phyloP scores from a whole-genome alignment of 2,329 filamentous ascomycete species.

The Arachnomyces sp. region DNA sequence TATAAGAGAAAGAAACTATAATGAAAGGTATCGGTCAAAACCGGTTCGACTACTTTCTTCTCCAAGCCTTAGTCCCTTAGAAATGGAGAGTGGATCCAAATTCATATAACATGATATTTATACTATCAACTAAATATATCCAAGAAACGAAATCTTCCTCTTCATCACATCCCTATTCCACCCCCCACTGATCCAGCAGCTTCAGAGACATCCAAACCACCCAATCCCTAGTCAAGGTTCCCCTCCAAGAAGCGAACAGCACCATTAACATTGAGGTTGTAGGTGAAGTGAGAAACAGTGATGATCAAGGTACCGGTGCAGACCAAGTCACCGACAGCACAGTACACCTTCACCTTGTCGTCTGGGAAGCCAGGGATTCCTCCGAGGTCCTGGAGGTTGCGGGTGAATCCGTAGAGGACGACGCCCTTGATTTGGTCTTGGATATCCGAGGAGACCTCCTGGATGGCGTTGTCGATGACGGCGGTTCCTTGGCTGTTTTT shows the following conservation, averaged over 20 bases:
- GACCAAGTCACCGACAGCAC: slow-evolving; percentile 41
- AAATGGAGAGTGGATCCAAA: no score
- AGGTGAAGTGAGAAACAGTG: slow-evolving; percentile 31
- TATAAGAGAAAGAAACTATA: no score
- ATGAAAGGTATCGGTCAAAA: no score
- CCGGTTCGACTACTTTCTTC: no score
- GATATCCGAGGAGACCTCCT: slow-evolving; percentile 17
- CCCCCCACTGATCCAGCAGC: no score
- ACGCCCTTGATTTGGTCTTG: slow-evolving; percentile 29
- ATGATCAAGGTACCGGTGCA: slow-evolving; percentile 39
- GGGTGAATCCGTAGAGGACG: slow-evolving; percentile 37
- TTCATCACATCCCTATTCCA: no score
- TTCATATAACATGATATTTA: no score
- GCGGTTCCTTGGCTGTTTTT: slow-evolving; percentile 30
- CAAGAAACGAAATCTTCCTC: no score
- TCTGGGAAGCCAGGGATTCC: slow-evolving; percentile 34
- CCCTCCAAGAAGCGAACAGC: slow-evolving; percentile 13
- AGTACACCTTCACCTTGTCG: slow-evolving; percentile 40
- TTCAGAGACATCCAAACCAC: no score
- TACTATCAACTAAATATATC: neutral
- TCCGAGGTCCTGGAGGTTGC: slow-evolving; percentile 30
- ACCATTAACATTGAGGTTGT: slow-evolving; percentile 22
- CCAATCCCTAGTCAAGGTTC: no score
- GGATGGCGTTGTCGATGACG: slow-evolving; percentile 28
- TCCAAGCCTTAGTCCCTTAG: no score